These are phyloP conservation scores for Cystofilobasidium macerans DNA, from an alignment of 768 basidiomycete species.

Conservation along the genomic window DNA sequence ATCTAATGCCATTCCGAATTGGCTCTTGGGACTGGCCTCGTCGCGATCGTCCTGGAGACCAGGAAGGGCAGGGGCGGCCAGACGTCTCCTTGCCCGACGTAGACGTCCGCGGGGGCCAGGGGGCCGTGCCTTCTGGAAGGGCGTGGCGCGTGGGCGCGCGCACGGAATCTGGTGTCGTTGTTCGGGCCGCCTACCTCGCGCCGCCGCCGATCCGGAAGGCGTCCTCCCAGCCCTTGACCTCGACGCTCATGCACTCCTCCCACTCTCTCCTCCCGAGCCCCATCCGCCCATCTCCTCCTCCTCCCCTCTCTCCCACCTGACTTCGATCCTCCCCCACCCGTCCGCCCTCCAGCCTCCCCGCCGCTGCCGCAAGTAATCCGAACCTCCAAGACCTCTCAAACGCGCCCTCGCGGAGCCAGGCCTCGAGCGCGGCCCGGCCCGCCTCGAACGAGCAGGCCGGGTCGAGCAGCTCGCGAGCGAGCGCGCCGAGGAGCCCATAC, in stretches of 20 bases:
- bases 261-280: constrained; percentile 7
- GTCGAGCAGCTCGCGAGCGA: background rate
- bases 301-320: constrained; percentile 3
- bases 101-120: too few species aligned
- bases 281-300: background rate
- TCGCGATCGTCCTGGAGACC: too few species aligned
- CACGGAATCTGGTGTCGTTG: too few species aligned
- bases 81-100: too few species aligned
- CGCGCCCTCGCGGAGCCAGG: background rate
- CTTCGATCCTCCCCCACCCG: background rate
- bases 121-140: too few species aligned
- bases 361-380: background rate
- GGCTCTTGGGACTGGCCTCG: too few species aligned
- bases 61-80: too few species aligned
- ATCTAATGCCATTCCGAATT: too few species aligned
- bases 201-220: background rate
- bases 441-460: background rate
- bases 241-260: background rate
- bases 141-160: too few species aligned
- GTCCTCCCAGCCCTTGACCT: background rate
- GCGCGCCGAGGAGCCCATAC: background rate
- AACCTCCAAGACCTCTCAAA: background rate
- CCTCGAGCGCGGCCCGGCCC: background rate
- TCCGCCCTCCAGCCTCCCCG: background rate
- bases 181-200: too few species aligned